phyloP scores from a whole-genome alignment of 352 stramenopile genomes.

The Saprolegnia parasitica region DNA sequence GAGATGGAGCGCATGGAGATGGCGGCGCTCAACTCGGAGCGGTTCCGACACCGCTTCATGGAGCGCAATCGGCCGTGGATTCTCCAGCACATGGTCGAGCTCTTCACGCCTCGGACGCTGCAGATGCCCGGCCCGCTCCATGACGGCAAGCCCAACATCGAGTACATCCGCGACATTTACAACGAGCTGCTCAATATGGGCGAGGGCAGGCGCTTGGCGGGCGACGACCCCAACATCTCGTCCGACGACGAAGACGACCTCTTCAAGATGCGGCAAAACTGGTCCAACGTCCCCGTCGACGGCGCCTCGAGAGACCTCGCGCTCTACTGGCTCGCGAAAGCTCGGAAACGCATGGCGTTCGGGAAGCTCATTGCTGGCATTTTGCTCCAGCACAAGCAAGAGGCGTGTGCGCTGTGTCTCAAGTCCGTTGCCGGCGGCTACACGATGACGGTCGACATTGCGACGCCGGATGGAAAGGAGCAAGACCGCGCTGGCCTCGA shows the following conservation, averaged over 20 bases:
- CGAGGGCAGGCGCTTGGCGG: conserved; percentile 78
- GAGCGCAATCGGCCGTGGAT: conserved; percentile 97
- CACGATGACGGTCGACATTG: conserved; percentile 78
- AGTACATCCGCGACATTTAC: conserved; percentile 96
- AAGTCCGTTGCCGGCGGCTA: conserved; percentile 62
- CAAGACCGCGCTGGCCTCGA: conserved; percentile 76
- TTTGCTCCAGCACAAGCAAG: conserved; percentile 73
- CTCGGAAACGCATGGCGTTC: conserved; percentile 90
- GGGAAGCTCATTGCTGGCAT: conserved; percentile 83
- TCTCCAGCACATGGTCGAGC: conserved; percentile 92
- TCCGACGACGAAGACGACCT: conserved; percentile 90
- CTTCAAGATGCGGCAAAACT: conserved; percentile 80
- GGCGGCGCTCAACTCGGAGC: conserved; percentile 94
- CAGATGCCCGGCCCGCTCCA: conserved; percentile 39
- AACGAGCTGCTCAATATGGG: conserved; percentile 93
- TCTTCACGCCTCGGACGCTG: conserved; percentile 92
- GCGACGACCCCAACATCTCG: conserved; percentile 90
- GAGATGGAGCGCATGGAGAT: conserved; percentile 95
- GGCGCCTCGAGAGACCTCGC: conserved; percentile 85
- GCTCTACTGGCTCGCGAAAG: conserved; percentile 90
- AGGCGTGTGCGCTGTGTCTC: conserved; percentile 76
- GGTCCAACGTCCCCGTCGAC: conserved; percentile 77
- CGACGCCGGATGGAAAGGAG: conserved; percentile 54
- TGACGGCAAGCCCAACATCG: conserved; percentile 82
- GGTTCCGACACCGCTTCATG: conserved; percentile 95